Evolutionary conservation across 345 rosid genomes (phyloP).

Genomic region (Abelmoschus esculentus): DNA sequence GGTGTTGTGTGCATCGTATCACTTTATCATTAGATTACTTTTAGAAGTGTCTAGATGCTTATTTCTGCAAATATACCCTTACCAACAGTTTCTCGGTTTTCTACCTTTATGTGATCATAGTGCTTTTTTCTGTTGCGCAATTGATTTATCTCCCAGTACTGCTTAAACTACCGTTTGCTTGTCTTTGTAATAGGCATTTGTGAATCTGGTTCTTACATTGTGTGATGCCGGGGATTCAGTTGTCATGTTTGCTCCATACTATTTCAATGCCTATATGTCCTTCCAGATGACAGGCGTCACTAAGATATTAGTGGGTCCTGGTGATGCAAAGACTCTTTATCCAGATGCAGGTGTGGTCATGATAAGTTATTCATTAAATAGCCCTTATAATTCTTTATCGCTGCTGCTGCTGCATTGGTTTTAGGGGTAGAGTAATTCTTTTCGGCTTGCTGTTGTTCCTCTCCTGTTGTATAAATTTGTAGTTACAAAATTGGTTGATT

Average conservation of each 20-base stretch:
- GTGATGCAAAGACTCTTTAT: constrained; percentile 54
- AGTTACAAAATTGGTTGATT: constrained; percentile 1
- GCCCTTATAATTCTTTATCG: not conserved
- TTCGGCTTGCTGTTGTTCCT: not conserved
- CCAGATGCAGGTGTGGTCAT: constrained; percentile 74
- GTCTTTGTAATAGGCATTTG: constrained; percentile 67
- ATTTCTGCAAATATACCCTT: too few species aligned
- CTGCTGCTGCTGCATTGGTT: not conserved
- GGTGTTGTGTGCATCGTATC: not conserved
- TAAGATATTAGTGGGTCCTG: constrained; percentile 78
- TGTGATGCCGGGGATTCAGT: constrained; percentile 90
- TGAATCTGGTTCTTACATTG: constrained; percentile 70
- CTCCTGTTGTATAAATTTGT: not conserved
- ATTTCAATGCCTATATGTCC: constrained; percentile 94
- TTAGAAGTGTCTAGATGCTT: too few species aligned
- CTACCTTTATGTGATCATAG: too few species aligned
- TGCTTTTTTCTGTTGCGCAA: too few species aligned
- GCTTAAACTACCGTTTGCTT: constrained; percentile 7
- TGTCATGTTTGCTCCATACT: constrained; percentile 94
- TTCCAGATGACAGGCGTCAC: constrained; percentile 98
- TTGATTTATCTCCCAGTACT: not conserved
- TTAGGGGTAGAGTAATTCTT: not conserved
- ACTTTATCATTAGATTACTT: not conserved
- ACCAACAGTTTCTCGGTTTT: too few species aligned
- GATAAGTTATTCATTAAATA: constrained; percentile 7